Base-by-base conservation (phyloP, 441 rosid genomes). In the Pelargonium myrrhifolium region DNA sequence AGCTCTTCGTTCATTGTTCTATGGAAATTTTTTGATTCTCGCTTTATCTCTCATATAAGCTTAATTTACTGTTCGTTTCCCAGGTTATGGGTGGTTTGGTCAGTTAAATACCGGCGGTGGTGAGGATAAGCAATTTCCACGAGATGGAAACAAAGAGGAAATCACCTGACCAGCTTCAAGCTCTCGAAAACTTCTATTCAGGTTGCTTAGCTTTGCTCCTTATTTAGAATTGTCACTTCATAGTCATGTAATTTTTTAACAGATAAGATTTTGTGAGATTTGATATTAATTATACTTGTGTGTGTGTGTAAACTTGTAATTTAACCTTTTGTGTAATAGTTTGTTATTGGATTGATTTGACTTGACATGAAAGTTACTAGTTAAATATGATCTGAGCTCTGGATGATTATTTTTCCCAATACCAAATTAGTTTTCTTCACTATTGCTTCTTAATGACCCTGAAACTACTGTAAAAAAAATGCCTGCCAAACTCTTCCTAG, bases 101-200 rank as follows among this genome's bases (percentile, higher is more conserved):
- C 68, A 10, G 18, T 53, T 53, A 17, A 53, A 21, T 15, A 53
- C 58, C 3, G 58, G 21, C 58, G 2, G 60, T 17, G 60, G 11
- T 55, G 24, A 17, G 60, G 12, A 55, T 55, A 55, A 55, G 22
- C 24, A 55, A 18, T 55, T 55, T 18, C 24, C 18, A 55, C 11
- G 60, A 55, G 60, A 69, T 76, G 74, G 83, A 82, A 47, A 82
- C 77, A 81, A 89, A 83, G 87, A 91, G 82, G 79, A 91, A 93
- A 80, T 81, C 96, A 18, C 79, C 86, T 10, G 70, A 64, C 39
- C 96, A 89, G 80, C 84, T 85, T 81, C 77, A 83, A 77, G 83
- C 90, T 59, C 93, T 91, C 31, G 85, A 86, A 78, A 69, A 69
- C 63, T 82, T 85, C 70, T 93, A 83, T 76, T 78, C 82, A 47